Conservation (phyloP, 1,284 basidiomycete genomes). For the Ceratobasidium sp. region DNA sequence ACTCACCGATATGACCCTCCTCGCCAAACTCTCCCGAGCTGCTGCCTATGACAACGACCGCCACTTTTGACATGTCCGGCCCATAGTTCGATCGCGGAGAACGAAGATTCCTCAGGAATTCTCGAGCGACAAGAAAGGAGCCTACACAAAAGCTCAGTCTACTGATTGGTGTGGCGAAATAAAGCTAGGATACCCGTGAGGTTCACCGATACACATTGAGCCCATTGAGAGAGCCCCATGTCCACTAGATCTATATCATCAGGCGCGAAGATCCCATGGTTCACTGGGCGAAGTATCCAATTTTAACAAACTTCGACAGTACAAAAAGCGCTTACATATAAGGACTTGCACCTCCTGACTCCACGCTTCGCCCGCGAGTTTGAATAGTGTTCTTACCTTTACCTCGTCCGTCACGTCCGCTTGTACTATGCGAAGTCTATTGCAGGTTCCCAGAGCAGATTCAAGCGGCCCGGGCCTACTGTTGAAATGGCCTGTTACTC, state of each 20-base stretch:
- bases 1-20: slow-evolving; percentile 42
- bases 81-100: slow-evolving; percentile 26
- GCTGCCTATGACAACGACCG: slow-evolving; percentile 47
- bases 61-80: slow-evolving; percentile 42
- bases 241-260: slow-evolving; percentile 43
- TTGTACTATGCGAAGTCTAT: slow-evolving; percentile 39
- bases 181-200: slow-evolving; percentile 42
- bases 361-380: slow-evolving; percentile 38
- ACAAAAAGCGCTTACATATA: not conserved
- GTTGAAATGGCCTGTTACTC: slow-evolving; percentile 49
- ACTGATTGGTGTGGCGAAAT: not conserved
- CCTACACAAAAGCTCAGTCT: slow-evolving; percentile 35
- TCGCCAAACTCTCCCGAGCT: slow-evolving; percentile 49
- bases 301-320: not conserved
- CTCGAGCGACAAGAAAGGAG: slow-evolving; percentile 46
- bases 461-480: slow-evolving; percentile 41
- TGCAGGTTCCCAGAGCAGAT: slow-evolving; percentile 6
- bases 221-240: slow-evolving; percentile 48
- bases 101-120: slow-evolving; percentile 45
- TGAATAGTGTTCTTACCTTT: slow-evolving; percentile 44
- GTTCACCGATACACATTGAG: slow-evolving; percentile 46
- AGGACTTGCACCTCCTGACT: slow-evolving; percentile 11
- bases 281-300: slow-evolving; percentile 44
- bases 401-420: slow-evolving; percentile 46
- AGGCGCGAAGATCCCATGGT: slow-evolving; percentile 46